Percentiles rank a stretch among this genome's conserved stretches.
Conservation (phyloP, 768 basidiomycete genomes). For the Naganishia vaughanmartiniae region DNA sequence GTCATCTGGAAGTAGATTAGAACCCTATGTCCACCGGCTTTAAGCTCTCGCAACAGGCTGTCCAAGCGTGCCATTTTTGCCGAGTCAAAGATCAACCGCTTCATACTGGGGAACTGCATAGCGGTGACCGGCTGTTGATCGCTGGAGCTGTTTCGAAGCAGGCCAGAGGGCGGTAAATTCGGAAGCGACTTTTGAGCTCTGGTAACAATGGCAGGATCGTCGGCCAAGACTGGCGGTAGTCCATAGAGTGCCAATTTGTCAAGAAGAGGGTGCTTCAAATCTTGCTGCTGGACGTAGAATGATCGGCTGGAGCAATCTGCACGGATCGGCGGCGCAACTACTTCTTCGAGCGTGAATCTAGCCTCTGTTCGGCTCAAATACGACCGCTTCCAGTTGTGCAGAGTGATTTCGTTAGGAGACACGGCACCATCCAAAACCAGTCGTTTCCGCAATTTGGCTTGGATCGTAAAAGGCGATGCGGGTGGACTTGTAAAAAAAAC, state of each 20-base stretch:
- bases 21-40: conserved; percentile 86
- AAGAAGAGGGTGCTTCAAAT: conserved; percentile 59
- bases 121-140: conserved; percentile 75
- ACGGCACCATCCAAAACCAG: conserved; percentile 46
- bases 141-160: conserved; percentile 64
- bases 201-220: conserved; percentile 60
- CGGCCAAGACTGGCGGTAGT: conserved; percentile 65
- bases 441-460: conserved; percentile 14
- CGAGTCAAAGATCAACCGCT: conserved; percentile 91
- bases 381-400: conserved; percentile 66
- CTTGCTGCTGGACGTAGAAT: conserved; percentile 56
- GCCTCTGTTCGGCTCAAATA: conserved; percentile 75
- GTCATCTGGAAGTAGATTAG: conserved; percentile 99
- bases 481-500: not conserved
- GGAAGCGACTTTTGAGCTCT: conserved; percentile 60
- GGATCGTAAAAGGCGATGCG: not conserved
- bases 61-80: conserved; percentile 92
- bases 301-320: conserved; percentile 71
- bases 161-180: conserved; percentile 64
- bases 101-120: conserved; percentile 92
- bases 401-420: conserved; percentile 63
- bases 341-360: conserved; percentile 82
- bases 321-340: conserved; percentile 76
- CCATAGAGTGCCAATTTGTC: conserved; percentile 83
- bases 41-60: conserved; percentile 81